Evolutionary conservation across 2,329 filamentous ascomycete species (phyloP).

Genomic region (Pseudogymnoascus sp.): DNA sequence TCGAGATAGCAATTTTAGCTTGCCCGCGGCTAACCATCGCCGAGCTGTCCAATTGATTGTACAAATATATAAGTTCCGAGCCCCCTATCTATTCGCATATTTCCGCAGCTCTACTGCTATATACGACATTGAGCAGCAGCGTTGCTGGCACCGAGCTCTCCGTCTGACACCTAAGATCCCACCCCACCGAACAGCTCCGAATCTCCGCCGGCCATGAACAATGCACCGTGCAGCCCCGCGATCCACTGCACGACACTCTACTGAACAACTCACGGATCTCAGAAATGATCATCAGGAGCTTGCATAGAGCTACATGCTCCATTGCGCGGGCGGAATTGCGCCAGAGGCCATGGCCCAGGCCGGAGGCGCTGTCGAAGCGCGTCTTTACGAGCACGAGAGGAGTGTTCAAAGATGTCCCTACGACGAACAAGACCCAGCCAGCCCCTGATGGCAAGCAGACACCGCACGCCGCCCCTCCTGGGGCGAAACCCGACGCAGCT

Average conservation of each 20-base stretch:
- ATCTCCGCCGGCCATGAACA: neutral
- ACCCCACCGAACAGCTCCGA: slow-evolving; percentile 8
- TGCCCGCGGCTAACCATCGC: neutral
- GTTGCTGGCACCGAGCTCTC: slow-evolving; percentile 4
- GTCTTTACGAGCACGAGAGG: slow-evolving; percentile 25
- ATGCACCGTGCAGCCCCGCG: neutral
- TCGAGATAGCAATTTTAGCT: slow-evolving; percentile 32
- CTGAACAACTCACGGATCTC: neutral
- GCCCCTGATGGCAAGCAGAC: slow-evolving; percentile 19
- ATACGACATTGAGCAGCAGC: neutral
- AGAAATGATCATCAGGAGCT: slow-evolving; percentile 24
- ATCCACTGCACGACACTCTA: neutral
- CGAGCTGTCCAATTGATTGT: neutral
- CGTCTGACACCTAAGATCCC: neutral
- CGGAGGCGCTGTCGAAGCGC: slow-evolving; percentile 18
- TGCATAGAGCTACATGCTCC: slow-evolving; percentile 25
- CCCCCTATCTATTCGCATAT: neutral
- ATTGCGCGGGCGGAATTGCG: slow-evolving; percentile 19
- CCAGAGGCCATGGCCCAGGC: slow-evolving; percentile 19
- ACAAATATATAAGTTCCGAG: neutral
- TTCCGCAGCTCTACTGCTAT: neutral
- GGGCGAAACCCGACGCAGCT: slow-evolving; percentile 20
- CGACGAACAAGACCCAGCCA: slow-evolving; percentile 14
- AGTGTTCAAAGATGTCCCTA: slow-evolving; percentile 18
- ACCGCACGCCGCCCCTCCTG: slow-evolving; percentile 18